Evolutionary conservation across 2,329 filamentous ascomycete genomes (phyloP), one percentile per base, ranked within the genome.

Genomic region (Albifimbria verrucaria): DNA sequence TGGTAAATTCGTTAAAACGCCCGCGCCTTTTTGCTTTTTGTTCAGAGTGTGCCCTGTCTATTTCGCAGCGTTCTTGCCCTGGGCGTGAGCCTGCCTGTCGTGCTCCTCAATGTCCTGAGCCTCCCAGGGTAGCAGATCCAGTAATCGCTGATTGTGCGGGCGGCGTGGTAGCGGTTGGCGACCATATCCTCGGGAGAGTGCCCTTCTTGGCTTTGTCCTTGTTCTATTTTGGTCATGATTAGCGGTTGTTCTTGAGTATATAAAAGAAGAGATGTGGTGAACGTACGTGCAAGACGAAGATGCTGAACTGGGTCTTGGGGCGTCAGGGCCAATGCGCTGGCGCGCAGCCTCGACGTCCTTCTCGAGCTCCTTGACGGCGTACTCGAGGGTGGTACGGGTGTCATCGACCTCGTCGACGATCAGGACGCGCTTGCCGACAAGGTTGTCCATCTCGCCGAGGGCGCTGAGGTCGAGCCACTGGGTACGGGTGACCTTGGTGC

Each of bases 51-150:
- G n/a, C n/a, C 18, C 24, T 21, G 22, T 54, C 52, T 59, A 65
- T 55, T 59, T 62, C 50, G 55, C 24, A 22, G 22, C 51, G 51
- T 60, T 59, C 49, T 68, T 68, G 23, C 59, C 60, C 61, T 77
- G 71, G 62, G 77, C 71, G 57, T 75, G 75, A 18, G 91, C 89
- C 53, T 87, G 69, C 55, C 76, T 73, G 73, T 97, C 93, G 70
- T 97, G 93, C 80, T 92, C 90, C 24, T 96, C 91, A 67, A 97
- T 97, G 69, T 97, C 90, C 28, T 75, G 88, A 43, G 94, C 94
- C 77, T 97, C 94, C 94, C 94, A 99, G 17, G 94, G 75, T 99
- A 99, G 81, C 91, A 95, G 70, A 97, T 97, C 94, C 94, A 99
- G 60, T 92, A 87, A 73, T 99, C 93, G n/a, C 82, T 83, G 26